These are phyloP conservation scores for Verticillium longisporum DNA, from an alignment of 2,329 filamentous ascomycete genomes.

Conservation along the genomic window DNA sequence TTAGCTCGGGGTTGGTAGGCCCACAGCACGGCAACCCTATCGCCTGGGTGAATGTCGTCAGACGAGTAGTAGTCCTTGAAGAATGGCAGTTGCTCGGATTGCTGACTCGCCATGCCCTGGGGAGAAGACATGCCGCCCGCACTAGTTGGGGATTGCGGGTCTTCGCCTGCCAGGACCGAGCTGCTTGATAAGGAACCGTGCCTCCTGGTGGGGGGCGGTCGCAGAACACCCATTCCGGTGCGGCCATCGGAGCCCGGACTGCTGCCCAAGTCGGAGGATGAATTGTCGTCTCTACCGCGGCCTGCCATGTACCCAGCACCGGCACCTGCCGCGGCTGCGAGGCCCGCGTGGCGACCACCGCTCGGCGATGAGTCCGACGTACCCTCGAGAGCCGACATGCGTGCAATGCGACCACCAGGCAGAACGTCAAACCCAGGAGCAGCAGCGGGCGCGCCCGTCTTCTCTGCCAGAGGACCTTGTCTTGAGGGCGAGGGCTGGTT, in stretches of 20 bases:
- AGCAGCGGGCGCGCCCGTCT: slow-evolving; percentile 16
- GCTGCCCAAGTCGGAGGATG: slow-evolving; percentile 63
- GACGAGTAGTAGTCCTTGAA: slow-evolving; percentile 99
- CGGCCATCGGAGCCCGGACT: slow-evolving; percentile 65
- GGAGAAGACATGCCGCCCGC: slow-evolving; percentile 75
- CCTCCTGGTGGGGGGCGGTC: slow-evolving; percentile 51
- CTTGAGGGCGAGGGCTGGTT: slow-evolving; percentile 81
- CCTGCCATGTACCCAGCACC: slow-evolving; percentile 40
- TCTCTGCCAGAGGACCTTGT: slow-evolving; percentile 34
- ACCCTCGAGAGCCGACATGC: slow-evolving; percentile 90
- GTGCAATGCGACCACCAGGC: slow-evolving; percentile 81
- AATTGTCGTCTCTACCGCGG: slow-evolving; percentile 47
- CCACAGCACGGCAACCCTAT: slow-evolving; percentile 88
- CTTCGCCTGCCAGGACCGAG: slow-evolving; percentile 65
- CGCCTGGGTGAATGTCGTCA: slow-evolving; percentile 88
- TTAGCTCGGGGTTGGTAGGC: slow-evolving; percentile 90
- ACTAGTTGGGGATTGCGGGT: slow-evolving; percentile 67
- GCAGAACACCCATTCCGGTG: slow-evolving; percentile 37
- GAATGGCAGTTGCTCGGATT: slow-evolving; percentile 90
- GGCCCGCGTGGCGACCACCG: slow-evolving; percentile 35
- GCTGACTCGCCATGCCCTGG: slow-evolving; percentile 74
- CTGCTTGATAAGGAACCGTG: slow-evolving; percentile 85
- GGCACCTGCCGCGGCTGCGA: slow-evolving; percentile 32
- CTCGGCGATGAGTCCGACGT: slow-evolving; percentile 50
- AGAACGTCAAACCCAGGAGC: slow-evolving; percentile 57